Base-by-base conservation (phyloP, 345 rosid genomes). In the Streptanthus diversifolius region DNA sequence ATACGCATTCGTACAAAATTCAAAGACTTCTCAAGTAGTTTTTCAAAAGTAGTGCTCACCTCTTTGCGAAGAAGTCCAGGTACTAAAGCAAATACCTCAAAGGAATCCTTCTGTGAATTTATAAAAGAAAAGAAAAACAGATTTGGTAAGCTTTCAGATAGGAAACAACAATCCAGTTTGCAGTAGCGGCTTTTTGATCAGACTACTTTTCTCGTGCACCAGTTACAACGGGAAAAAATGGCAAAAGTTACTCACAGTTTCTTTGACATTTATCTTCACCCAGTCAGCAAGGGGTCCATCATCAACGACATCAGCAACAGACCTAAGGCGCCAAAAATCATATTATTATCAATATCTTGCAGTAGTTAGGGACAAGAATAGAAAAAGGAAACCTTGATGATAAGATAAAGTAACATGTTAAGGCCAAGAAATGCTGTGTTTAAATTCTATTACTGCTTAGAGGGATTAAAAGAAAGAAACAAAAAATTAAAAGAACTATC, bases 21-120 rank as follows among this genome's bases (percentile, higher is more conserved):
- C 37, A 72, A 15, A 41, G 35, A 36, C 49, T 54, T 43, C 8
- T 52, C 55, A 63, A 52, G 36, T 41, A 52, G 76, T 53, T 51
- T 73, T 21, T 37, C 19, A 29, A 30, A 75, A n/a, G 49, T 13
- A 52, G 58, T 52, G 74, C 78, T 71, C 68, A 91, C 96, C 85
- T 91, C 97, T 68, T 91, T 85, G 40, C 89, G 88, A 68, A 89
- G 81, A 68, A 91, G 96, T 67, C 96, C 97, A 37, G 97, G 97
- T 72, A 91, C 87, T 74, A 91, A 79, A 47, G 93, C 97, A 89
- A 83, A 88, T 48, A 89, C 63, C 84, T 91, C 97, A 48, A 80
- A 89, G 84, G 84, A 82, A 79, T 89, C 89, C 72, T 82, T 82
- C 96, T 91, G 93, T 32, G 25, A 78, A 70, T 70, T 24, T 2